Evolutionary conservation across 2,329 filamentous ascomycete genomes (phyloP).

Genomic region (Coleophoma cylindrospora): DNA sequence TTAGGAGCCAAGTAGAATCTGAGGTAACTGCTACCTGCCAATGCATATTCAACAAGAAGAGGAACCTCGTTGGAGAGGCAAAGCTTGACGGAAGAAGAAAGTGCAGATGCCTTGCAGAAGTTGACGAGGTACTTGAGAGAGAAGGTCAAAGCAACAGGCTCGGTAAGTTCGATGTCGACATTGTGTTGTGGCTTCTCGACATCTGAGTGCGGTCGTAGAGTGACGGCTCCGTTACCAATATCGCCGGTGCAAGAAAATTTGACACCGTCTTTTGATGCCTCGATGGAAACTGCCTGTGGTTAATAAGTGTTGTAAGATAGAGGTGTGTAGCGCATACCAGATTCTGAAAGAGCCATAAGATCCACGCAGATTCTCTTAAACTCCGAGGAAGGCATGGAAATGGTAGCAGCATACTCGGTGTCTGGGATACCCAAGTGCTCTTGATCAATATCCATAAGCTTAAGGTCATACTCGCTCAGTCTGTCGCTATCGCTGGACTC

Average conservation of each 20-base stretch:
- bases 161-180: slow-evolving; percentile 83
- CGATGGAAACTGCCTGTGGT: slow-evolving; percentile 69
- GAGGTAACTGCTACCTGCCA: slow-evolving; percentile 80
- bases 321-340: slow-evolving; percentile 56
- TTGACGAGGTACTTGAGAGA: slow-evolving; percentile 99
- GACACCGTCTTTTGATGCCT: slow-evolving; percentile 94
- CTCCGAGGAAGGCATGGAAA: slow-evolving; percentile 82
- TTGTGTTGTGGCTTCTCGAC: slow-evolving; percentile 84
- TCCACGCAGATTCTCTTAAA: slow-evolving; percentile 96
- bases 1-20: slow-evolving; percentile 98
- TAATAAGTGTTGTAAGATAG: too few relatives aligned
- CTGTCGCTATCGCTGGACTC: slow-evolving; percentile 86
- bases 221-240: slow-evolving; percentile 93
- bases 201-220: slow-evolving; percentile 80
- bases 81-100: slow-evolving; percentile 80
- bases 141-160: slow-evolving; percentile 93
- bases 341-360: slow-evolving; percentile 87
- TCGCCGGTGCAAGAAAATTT: slow-evolving; percentile 93
- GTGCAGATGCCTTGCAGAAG: slow-evolving; percentile 94
- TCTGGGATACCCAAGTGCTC: slow-evolving; percentile 98
- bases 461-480: slow-evolving; percentile 98
- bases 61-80: slow-evolving; percentile 96
- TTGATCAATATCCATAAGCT: slow-evolving; percentile 99
- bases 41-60: slow-evolving; percentile 85
- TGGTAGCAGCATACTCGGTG: slow-evolving; percentile 93